phyloP scores from a whole-genome alignment of 1,284 basidiomycete genomes.

The Puccinia triticina region DNA sequence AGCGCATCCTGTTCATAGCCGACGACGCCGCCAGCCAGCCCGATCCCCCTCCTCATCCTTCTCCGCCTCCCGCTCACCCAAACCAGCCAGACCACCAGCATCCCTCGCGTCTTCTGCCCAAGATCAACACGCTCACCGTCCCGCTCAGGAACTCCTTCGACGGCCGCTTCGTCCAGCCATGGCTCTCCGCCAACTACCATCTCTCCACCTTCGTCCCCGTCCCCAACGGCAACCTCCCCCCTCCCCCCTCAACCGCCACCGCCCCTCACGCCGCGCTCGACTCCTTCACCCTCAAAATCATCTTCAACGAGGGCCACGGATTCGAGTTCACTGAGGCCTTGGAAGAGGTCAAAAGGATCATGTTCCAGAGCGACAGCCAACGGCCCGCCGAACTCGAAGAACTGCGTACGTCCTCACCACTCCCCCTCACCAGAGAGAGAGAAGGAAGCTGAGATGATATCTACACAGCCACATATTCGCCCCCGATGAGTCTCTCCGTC shows the following conservation, averaged over 20 bases:
- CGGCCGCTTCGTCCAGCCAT: slow-evolving; percentile 39
- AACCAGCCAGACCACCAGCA: not conserved
- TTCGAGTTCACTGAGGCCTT: slow-evolving; percentile 46
- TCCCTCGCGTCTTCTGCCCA: too few relatives aligned
- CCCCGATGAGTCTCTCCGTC: not conserved
- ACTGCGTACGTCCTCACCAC: slow-evolving; percentile 11
- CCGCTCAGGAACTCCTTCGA: slow-evolving; percentile 35
- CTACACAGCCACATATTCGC: slow-evolving; percentile 36
- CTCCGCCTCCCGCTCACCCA: not conserved
- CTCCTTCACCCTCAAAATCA: slow-evolving; percentile 36
- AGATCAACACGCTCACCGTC: slow-evolving; percentile 36
- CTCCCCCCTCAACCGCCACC: not conserved
- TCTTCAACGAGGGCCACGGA: slow-evolving; percentile 42
- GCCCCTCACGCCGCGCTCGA: not conserved
- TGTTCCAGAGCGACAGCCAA: slow-evolving; percentile 20
- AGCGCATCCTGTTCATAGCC: slow-evolving; percentile 33
- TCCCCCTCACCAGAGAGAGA: too few relatives aligned
- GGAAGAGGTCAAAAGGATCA: slow-evolving; percentile 43
- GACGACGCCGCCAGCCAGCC: not conserved
- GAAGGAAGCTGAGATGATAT: too few relatives aligned
- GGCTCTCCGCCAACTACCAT: slow-evolving; percentile 46
- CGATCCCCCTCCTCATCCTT: not conserved
- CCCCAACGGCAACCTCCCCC: slow-evolving; percentile 12
- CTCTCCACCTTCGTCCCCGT: slow-evolving; percentile 47
- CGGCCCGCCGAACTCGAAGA: slow-evolving; percentile 34